Evolutionary conservation across 2,329 filamentous ascomycete species (phyloP), one percentile per base, ranked within the genome.

Genomic region (Penicillium olsonii): DNA sequence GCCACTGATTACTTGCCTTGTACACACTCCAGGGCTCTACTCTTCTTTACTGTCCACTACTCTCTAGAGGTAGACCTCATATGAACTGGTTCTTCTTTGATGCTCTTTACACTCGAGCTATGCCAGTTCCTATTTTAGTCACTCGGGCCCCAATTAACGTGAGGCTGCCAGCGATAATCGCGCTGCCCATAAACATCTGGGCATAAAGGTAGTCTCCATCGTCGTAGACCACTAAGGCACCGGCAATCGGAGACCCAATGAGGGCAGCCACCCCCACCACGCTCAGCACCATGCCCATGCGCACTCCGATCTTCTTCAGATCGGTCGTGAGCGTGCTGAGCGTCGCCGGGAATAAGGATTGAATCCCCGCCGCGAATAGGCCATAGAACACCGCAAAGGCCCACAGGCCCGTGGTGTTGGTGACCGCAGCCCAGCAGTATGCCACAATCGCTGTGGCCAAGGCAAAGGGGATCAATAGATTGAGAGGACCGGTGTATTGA

Each of bases 371-470:
- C 0, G 78, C 82, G 2, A 78, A 78, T 40, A 88, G 74, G 1
- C 87, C 87, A 61, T 87, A 88, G 48, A 85, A 75, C 0, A 77
- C 71, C 0, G 81, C 72, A 77, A 87, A 90, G 1, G 73, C 75
- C 60, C 87, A 88, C 22, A 89, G 69, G 0, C 78, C 78, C 0
- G 69, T 41, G 0, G 77, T 65, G 14, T 70, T 69, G 1, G 64
- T 53, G 6, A 90, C 81, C 1, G 75, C 78, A 15, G 81, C 78
- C 85, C 85, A 89, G 56, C 71, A 74, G 50, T 81, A 80, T 1
- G 75, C 59, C 17, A 78, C 60, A 4, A 78, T 45, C 2, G 68
- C 66, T 1, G 77, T 75, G 6, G 68, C 53, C 10, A 76, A 50
- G 11, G 75, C 68, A 35, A 74, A 71, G 0, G 84, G 77, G 22